These are phyloP conservation scores for Fusarium penzigii DNA, from an alignment of 2,329 filamentous ascomycete genomes.

Conservation along the genomic window DNA sequence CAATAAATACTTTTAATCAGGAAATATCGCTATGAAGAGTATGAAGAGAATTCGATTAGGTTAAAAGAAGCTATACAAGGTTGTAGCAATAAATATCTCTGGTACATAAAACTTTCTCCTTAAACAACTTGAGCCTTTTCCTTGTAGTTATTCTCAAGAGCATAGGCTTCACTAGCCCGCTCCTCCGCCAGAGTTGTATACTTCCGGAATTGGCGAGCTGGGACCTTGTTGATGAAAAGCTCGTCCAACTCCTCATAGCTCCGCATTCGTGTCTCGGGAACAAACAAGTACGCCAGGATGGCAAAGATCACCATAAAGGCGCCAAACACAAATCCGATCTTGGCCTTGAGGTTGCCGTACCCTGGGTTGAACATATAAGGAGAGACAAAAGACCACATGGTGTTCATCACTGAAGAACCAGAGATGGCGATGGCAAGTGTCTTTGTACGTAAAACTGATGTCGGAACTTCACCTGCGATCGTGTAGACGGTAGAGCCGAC, in stretches of 20 bases:
- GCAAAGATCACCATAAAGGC: slow-evolving; percentile 38
- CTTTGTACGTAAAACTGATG: slow-evolving; percentile 44
- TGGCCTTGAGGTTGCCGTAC: slow-evolving; percentile 39
- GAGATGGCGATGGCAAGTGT: slow-evolving; percentile 47
- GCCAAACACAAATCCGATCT: slow-evolving; percentile 43
- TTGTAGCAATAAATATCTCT: too few relatives aligned
- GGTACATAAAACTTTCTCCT: too few relatives aligned
- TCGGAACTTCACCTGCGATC: slow-evolving; percentile 44
- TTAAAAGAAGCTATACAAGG: too few relatives aligned
- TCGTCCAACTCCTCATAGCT: slow-evolving; percentile 33
- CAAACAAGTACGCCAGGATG: slow-evolving; percentile 41
- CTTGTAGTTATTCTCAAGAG: slow-evolving; percentile 1
- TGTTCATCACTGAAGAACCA: slow-evolving; percentile 40
- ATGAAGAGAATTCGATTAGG: too few relatives aligned
- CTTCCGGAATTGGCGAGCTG: slow-evolving; percentile 23
- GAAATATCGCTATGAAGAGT: too few relatives aligned
- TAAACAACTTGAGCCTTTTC: neutral
- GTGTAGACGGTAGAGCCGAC: slow-evolving; percentile 45
- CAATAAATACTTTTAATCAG: too few relatives aligned
- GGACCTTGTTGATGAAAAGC: slow-evolving; percentile 27
- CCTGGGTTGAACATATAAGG: slow-evolving; percentile 45
- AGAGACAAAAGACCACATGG: slow-evolving; percentile 46
- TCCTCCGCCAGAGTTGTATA: slow-evolving; percentile 26
- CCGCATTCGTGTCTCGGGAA: slow-evolving; percentile 48
- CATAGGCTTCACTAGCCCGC: slow-evolving; percentile 29